These are phyloP conservation scores for Aegle marmelos DNA, from an alignment of 345 rosid genomes.

Conservation along the genomic window DNA sequence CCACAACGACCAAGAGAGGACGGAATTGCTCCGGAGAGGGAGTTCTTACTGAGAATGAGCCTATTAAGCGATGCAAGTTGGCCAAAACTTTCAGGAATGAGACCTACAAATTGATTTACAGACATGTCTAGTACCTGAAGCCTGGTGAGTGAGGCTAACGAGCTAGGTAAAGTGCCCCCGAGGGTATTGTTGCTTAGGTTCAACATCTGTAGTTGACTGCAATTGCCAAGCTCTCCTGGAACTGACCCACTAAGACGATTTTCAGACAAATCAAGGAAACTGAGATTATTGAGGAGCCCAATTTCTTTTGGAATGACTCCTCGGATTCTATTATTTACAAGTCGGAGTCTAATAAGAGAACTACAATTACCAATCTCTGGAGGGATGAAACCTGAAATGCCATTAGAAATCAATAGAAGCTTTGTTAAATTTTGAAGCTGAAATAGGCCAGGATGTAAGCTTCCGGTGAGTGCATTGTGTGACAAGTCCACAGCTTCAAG, in stretches of 20 bases:
- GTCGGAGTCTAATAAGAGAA: slow-evolving; percentile 59
- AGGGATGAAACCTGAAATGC: slow-evolving; percentile 67
- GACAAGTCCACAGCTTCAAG: slow-evolving; percentile 71
- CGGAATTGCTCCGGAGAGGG: slow-evolving; percentile 51
- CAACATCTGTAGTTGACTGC: slow-evolving; percentile 64
- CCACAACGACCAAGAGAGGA: slow-evolving; percentile 53
- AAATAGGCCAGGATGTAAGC: slow-evolving; percentile 62
- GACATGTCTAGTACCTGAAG: slow-evolving; percentile 72
- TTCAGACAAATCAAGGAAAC: slow-evolving; percentile 66
- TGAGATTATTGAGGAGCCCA: slow-evolving; percentile 54
- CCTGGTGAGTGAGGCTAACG: slow-evolving; percentile 54
- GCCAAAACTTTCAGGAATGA: slow-evolving; percentile 51
- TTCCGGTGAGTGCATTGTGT: slow-evolving; percentile 64
- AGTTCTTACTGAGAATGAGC: slow-evolving; percentile 47
- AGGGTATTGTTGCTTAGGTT: slow-evolving; percentile 82
- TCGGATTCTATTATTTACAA: slow-evolving; percentile 51
- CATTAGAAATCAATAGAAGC: slow-evolving; percentile 70
- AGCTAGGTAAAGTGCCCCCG: slow-evolving; percentile 57
- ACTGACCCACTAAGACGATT: slow-evolving; percentile 62
- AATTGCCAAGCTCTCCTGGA: slow-evolving; percentile 71
- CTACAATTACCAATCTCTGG: slow-evolving; percentile 63
- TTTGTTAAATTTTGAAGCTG: slow-evolving; percentile 70
- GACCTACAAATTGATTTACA: slow-evolving; percentile 44
- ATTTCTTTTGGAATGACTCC: slow-evolving; percentile 71
- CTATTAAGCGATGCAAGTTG: slow-evolving; percentile 56